These are phyloP conservation scores for Triticum monococcum DNA, from an alignment of 176 grass and related monocot species.

Conservation along the genomic window DNA sequence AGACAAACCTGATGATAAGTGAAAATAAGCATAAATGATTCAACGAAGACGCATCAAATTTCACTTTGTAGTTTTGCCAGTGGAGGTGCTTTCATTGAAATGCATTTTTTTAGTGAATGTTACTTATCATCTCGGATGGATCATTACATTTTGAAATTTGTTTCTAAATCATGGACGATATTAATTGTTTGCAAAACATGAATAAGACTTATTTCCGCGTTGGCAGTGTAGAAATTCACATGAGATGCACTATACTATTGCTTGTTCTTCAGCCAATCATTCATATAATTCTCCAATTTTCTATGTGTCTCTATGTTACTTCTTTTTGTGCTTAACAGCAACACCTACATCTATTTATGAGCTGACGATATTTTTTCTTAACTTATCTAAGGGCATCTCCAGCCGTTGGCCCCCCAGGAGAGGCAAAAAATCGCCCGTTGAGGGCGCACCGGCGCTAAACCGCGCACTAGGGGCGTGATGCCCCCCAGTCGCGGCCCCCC, in stretches of 20 bases:
- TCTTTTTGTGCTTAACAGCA: too few species aligned
- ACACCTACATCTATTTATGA: too few species aligned
- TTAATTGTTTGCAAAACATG: neutral
- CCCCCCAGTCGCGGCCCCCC: too few species aligned
- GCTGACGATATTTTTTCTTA: neutral
- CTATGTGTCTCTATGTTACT: too few species aligned
- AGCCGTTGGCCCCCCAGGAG: too few species aligned
- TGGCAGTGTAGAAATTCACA: neutral
- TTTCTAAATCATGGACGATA: neutral
- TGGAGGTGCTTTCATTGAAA: neutral
- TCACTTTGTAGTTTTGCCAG: neutral
- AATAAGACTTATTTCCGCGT: neutral
- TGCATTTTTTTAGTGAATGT: neutral
- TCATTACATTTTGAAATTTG: neutral
- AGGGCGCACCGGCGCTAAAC: too few species aligned
- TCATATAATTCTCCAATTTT: neutral
- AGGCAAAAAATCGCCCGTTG: too few species aligned
- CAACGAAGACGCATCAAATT: neutral
- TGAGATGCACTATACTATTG: neutral
- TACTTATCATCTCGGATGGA: neutral
- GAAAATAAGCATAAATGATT: neutral
- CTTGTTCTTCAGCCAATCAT: neutral
- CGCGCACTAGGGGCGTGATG: too few species aligned
- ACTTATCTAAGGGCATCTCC: too few species aligned
- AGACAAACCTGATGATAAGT: neutral